These are phyloP conservation scores for Avena sativa DNA, from an alignment of 176 grass and related monocot species.

Conservation along the genomic window DNA sequence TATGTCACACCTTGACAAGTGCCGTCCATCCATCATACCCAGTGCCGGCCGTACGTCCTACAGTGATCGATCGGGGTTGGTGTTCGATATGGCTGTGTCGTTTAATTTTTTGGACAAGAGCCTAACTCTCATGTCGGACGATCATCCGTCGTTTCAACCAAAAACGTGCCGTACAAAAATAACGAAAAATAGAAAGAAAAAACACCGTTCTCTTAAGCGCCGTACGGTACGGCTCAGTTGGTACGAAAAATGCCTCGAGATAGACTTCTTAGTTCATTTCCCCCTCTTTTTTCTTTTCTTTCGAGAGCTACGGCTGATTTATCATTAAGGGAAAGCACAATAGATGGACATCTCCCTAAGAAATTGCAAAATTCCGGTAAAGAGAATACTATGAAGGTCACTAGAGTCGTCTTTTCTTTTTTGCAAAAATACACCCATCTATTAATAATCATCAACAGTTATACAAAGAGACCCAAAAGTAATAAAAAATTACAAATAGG, in stretches of 20 bases:
- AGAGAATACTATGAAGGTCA: too few species aligned
- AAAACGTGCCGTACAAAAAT: constrained; percentile 1
- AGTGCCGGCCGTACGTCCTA: background rate
- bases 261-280: background rate
- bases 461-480: too few species aligned
- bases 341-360: too few species aligned
- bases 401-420: too few species aligned
- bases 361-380: too few species aligned
- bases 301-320: background rate
- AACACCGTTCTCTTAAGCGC: background rate
- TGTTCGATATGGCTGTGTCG: background rate
- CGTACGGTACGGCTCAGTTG: background rate
- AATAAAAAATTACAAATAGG: too few species aligned
- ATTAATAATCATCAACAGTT: too few species aligned
- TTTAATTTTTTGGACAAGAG: constrained; percentile 17
- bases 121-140: constrained; percentile 21
- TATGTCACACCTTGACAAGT: background rate
- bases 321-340: background rate
- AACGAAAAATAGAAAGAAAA: background rate
- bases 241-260: background rate
- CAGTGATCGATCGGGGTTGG: background rate
- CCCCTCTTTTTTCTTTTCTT: background rate
- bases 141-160: background rate
- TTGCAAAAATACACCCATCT: too few species aligned
- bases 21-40: background rate